A percentile compares a stretch with the other conserved stretches of the same genome.
These are phyloP conservation scores for Xanthoconium stramineum DNA, from an alignment of 768 basidiomycete genomes.

Conservation along the genomic window DNA sequence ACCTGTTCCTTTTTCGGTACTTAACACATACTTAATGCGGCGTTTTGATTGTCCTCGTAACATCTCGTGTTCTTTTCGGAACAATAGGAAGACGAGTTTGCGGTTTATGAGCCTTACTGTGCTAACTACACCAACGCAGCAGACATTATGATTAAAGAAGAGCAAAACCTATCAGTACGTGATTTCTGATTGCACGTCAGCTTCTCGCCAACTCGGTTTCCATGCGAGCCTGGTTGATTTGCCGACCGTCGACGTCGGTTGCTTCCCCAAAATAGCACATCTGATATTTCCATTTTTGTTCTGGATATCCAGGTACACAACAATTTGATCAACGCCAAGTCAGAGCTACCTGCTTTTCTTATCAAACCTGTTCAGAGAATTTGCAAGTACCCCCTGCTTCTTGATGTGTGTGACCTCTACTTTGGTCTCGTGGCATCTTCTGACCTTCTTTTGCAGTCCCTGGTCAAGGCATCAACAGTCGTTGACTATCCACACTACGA, in stretches of 20 bases:
- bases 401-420: slow-evolving; percentile 61
- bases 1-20: slow-evolving; percentile 9
- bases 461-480: slow-evolving; percentile 67
- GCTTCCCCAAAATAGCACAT: slow-evolving; percentile 18
- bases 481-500: slow-evolving; percentile 67
- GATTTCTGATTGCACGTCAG: slow-evolving; percentile 3
- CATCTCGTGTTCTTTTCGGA: slow-evolving; percentile 18
- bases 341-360: slow-evolving; percentile 92
- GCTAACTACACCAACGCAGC: slow-evolving; percentile 89
- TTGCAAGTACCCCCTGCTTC: slow-evolving; percentile 95
- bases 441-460: slow-evolving; percentile 43
- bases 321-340: slow-evolving; percentile 83
- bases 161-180: slow-evolving; percentile 82
- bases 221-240: slow-evolving; percentile 23
- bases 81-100: slow-evolving; percentile 93
- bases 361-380: slow-evolving; percentile 99
- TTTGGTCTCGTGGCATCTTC: slow-evolving; percentile 8
- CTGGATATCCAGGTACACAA: slow-evolving; percentile 56
- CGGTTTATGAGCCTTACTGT: slow-evolving; percentile 96
- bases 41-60: slow-evolving; percentile 40
- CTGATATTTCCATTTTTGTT: slow-evolving; percentile 12
- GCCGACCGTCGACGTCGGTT: slow-evolving; percentile 16
- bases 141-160: slow-evolving; percentile 81
- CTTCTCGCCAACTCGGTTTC: slow-evolving; percentile 9
- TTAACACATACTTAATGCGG: slow-evolving; percentile 35